Percentiles rank a stretch among this genome's conserved stretches.
Evolutionary conservation across 495 filamentous ascomycete genomes (phyloP).

Genomic region (Penicillium taxi): DNA sequence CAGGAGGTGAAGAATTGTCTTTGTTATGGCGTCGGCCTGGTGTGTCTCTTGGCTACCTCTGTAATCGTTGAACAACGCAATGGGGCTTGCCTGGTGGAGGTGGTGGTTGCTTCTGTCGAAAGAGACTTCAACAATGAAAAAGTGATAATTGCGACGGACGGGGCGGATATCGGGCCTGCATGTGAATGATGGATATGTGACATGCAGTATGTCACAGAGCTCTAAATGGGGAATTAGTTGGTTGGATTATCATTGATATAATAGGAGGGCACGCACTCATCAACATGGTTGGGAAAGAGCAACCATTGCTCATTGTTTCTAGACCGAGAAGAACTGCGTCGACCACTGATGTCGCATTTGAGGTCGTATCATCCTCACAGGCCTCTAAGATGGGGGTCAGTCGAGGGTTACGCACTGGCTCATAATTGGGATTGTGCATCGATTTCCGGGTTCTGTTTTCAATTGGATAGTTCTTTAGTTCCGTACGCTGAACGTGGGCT

Average conservation of each 20-base stretch:
- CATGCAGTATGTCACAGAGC: constrained; percentile 18
- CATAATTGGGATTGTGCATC: too few species aligned
- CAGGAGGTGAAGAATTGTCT: constrained; percentile 22
- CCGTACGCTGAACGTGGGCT: too few species aligned
- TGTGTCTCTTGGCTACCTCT: not conserved
- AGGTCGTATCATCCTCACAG: too few species aligned
- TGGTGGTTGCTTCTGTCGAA: constrained; percentile 24
- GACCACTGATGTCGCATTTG: too few species aligned
- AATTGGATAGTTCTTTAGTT: too few species aligned
- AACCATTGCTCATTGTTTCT: constrained; percentile 5
- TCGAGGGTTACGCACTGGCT: too few species aligned
- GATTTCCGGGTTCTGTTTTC: too few species aligned
- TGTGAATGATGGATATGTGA: too few species aligned
- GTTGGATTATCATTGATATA: not conserved
- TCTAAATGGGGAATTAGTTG: constrained; percentile 9
- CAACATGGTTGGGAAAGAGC: not conserved
- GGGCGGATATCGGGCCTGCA: constrained; percentile 15
- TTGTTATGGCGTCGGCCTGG: constrained; percentile 20
- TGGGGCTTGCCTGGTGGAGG: constrained; percentile 25
- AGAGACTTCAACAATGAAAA: constrained; percentile 7
- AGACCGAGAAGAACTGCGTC: not conserved
- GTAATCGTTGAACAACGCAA: constrained; percentile 11
- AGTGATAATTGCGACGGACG: not conserved
- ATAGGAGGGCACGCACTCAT: too few species aligned
- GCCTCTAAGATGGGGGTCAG: too few species aligned